Evolutionary conservation across 768 basidiomycete genomes (phyloP).

Genomic region (Tremella fuciformis): DNA sequence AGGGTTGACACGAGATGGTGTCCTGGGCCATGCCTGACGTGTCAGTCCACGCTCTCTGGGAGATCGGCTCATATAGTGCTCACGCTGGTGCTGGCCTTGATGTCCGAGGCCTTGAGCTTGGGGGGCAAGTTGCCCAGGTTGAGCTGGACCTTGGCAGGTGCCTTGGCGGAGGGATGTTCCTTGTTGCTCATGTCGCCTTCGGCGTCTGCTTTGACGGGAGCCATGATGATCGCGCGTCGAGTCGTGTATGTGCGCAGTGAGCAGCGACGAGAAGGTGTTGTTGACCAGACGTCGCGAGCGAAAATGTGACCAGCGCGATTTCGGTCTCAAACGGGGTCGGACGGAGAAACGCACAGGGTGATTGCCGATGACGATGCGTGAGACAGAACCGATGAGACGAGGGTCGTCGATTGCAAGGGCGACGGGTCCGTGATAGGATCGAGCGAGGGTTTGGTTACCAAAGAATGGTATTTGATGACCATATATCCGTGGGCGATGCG

Average conservation of each 20-base stretch:
- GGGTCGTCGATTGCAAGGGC: no score
- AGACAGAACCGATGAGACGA: no score
- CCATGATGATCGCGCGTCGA: no score
- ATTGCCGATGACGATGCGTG: no score
- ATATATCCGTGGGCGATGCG: no score
- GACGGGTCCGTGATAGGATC: no score
- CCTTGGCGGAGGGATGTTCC: constrained; percentile 39
- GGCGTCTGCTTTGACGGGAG: background rate
- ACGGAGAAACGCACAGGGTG: no score
- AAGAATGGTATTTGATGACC: no score
- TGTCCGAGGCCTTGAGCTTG: constrained; percentile 50
- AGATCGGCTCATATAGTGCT: constrained; percentile 8
- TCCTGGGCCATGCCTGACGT: constrained; percentile 47
- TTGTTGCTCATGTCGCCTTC: constrained; percentile 25
- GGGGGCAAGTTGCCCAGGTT: constrained; percentile 53
- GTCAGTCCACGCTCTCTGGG: background rate
- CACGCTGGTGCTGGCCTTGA: constrained; percentile 43
- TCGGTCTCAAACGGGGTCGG: no score
- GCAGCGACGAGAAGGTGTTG: background rate
- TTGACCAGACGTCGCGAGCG: background rate
- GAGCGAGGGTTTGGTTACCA: no score
- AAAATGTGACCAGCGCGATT: no score
- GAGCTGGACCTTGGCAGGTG: constrained; percentile 46
- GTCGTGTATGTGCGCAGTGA: no score
- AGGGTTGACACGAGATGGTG: constrained; percentile 53